phyloP scores from a whole-genome alignment of 2,329 filamentous ascomycete species.

The Penicillium sp. region DNA sequence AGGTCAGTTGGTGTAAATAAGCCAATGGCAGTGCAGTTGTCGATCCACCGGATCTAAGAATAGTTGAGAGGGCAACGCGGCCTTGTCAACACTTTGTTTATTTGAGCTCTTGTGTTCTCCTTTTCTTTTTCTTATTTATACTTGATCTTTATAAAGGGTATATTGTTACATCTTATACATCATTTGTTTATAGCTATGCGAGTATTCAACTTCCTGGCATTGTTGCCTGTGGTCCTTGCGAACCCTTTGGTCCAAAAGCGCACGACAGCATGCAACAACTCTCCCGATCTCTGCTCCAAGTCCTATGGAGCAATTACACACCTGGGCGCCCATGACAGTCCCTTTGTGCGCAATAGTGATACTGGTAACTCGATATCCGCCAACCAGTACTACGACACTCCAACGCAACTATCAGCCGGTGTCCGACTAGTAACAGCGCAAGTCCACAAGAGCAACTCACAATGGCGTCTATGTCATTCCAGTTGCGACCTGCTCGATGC shows the following conservation, averaged over 20 bases:
- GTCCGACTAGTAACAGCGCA: slow-evolving; percentile 71
- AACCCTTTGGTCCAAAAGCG: slow-evolving; percentile 30
- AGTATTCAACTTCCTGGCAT: slow-evolving; percentile 29
- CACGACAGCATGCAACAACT: slow-evolving; percentile 72
- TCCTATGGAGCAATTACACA: slow-evolving; percentile 75
- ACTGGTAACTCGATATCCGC: slow-evolving; percentile 64
- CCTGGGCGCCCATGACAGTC: slow-evolving; percentile 72
- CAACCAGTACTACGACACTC: slow-evolving; percentile 73
- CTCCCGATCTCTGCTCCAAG: slow-evolving; percentile 67
- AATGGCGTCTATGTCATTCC: slow-evolving; percentile 69
- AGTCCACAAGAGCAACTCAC: slow-evolving; percentile 62
- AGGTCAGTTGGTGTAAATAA: neutral
- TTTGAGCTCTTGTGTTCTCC: neutral
- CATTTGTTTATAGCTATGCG: slow-evolving; percentile 28
- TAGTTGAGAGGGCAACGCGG: slow-evolving; percentile 34
- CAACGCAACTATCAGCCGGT: slow-evolving; percentile 67
- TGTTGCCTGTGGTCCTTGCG: slow-evolving; percentile 32
- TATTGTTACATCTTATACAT: neutral
- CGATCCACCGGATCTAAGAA: slow-evolving; percentile 28
- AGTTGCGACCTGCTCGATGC: slow-evolving; percentile 68
- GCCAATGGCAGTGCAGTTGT: slow-evolving; percentile 15
- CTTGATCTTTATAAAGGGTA: neutral
- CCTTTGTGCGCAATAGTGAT: slow-evolving; percentile 66
- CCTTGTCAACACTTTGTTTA: slow-evolving; percentile 24
- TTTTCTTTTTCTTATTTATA: neutral